These are phyloP conservation scores for Mortierella sp. DNA, from an alignment of 371 early-diverging fungal species.

Conservation along the genomic window DNA sequence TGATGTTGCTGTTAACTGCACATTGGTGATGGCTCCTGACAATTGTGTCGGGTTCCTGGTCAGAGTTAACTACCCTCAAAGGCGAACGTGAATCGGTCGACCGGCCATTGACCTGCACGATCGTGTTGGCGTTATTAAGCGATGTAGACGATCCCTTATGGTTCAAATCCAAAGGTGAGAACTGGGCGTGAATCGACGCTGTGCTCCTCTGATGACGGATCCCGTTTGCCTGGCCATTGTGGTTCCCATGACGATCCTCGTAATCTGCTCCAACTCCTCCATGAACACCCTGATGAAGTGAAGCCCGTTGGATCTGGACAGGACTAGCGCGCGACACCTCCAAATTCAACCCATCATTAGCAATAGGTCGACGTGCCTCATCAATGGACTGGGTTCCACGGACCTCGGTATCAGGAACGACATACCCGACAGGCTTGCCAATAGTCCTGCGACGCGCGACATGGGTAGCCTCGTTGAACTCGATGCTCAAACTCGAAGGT, in stretches of 20 bases:
- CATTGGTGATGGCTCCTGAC: constrained; percentile 1
- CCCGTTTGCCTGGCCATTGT: neutral
- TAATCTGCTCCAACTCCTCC: neutral
- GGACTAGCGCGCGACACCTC: neutral
- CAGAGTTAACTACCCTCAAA: constrained; percentile 20
- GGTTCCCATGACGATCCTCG: neutral
- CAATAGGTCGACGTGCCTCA: constrained; percentile 22
- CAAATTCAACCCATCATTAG: neutral
- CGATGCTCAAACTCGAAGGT: constrained; percentile 21
- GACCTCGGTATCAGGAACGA: constrained; percentile 26
- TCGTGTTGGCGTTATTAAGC: neutral
- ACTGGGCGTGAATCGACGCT: constrained; percentile 20
- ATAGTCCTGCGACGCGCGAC: constrained; percentile 45
- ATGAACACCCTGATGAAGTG: neutral
- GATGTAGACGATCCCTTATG: constrained; percentile 28
- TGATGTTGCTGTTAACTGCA: neutral
- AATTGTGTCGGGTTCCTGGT: neutral
- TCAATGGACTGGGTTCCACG: constrained; percentile 13
- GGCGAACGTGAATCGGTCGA: constrained; percentile 4
- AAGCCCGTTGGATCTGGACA: constrained; percentile 9
- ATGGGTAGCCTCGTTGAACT: constrained; percentile 24
- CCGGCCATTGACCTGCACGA: neutral
- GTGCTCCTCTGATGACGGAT: constrained; percentile 1
- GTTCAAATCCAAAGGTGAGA: constrained; percentile 27
- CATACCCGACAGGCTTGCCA: constrained; percentile 42